Conservation (phyloP, 768 basidiomycete genomes). For the Mycena kentingensis region DNA sequence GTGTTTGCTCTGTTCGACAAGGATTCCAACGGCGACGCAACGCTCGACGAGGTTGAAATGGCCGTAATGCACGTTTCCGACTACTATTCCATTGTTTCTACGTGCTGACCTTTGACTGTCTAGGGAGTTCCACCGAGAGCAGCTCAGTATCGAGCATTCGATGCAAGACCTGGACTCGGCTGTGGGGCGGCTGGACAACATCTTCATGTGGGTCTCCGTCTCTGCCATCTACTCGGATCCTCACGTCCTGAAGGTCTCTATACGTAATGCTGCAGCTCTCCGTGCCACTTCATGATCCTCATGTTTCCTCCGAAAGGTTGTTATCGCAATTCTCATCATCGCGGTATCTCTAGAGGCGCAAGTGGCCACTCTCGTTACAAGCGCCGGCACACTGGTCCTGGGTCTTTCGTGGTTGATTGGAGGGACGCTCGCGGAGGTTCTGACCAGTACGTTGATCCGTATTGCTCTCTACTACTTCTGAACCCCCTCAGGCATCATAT, state of each 20-base stretch:
- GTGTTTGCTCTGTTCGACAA: slow-evolving; percentile 72
- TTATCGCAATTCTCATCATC: slow-evolving; percentile 75
- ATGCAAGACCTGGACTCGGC: slow-evolving; percentile 92
- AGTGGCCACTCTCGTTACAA: slow-evolving; percentile 72
- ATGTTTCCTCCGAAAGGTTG: slow-evolving; percentile 28
- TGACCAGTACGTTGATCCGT: slow-evolving; percentile 47
- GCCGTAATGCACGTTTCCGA: slow-evolving; percentile 56
- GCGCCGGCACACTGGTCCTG: slow-evolving; percentile 63
- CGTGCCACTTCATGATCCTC: too few relatives aligned
- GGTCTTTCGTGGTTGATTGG: slow-evolving; percentile 88
- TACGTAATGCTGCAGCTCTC: too few relatives aligned
- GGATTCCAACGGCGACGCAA: slow-evolving; percentile 71
- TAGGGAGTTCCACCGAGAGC: slow-evolving; percentile 84
- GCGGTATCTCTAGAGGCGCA: slow-evolving; percentile 82
- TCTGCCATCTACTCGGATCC: neutral
- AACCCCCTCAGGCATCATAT: slow-evolving; percentile 62
- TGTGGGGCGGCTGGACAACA: slow-evolving; percentile 82
- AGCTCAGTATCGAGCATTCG: slow-evolving; percentile 78
- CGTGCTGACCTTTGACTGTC: slow-evolving; percentile 15
- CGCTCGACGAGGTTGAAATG: slow-evolving; percentile 75
- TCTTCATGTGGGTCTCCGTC: slow-evolving; percentile 77
- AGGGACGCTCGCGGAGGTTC: slow-evolving; percentile 73
- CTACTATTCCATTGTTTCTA: neutral
- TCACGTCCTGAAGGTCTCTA: neutral
- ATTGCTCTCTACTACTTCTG: neutral